Percentiles rank a stretch among this genome's conserved stretches.
Evolutionary conservation across 164 flowering plant species (phyloP).

Genomic region (Hamamelis virginiana): DNA sequence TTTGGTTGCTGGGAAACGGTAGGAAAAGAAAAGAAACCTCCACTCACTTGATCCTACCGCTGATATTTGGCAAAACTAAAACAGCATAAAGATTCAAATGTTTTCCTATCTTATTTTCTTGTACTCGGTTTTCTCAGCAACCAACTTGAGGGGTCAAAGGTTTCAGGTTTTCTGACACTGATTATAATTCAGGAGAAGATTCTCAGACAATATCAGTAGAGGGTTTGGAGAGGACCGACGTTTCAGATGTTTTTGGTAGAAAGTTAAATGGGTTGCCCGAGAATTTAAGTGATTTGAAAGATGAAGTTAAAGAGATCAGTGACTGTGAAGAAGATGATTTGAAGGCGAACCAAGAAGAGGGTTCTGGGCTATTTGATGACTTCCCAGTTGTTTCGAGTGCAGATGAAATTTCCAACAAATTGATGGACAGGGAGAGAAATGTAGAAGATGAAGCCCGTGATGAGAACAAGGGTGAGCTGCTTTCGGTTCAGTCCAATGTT

Average conservation of each 20-base stretch:
- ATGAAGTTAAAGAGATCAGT: constrained; percentile 1
- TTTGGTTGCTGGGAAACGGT: no score
- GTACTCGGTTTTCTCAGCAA: background rate
- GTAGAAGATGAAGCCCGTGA: background rate
- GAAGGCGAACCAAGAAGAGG: constrained; percentile 2
- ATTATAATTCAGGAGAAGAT: background rate
- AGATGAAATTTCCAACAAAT: background rate
- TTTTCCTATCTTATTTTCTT: no score
- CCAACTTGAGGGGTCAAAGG: background rate
- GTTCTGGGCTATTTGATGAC: background rate
- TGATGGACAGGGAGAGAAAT: background rate
- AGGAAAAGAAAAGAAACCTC: no score
- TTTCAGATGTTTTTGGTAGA: background rate
- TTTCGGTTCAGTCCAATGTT: background rate
- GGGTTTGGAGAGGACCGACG: constrained; percentile 4
- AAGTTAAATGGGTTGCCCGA: background rate
- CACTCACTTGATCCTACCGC: no score
- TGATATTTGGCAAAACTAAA: no score
- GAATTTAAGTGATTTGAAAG: constrained; percentile 3
- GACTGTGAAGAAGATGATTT: background rate
- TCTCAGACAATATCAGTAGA: constrained; percentile 1
- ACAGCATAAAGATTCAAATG: no score
- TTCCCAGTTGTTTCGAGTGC: background rate
- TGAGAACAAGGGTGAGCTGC: background rate
- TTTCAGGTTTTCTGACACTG: background rate